Evolutionary conservation across 1,139 yeast species (phyloP).

Genomic region (Geotrichum candidum): DNA sequence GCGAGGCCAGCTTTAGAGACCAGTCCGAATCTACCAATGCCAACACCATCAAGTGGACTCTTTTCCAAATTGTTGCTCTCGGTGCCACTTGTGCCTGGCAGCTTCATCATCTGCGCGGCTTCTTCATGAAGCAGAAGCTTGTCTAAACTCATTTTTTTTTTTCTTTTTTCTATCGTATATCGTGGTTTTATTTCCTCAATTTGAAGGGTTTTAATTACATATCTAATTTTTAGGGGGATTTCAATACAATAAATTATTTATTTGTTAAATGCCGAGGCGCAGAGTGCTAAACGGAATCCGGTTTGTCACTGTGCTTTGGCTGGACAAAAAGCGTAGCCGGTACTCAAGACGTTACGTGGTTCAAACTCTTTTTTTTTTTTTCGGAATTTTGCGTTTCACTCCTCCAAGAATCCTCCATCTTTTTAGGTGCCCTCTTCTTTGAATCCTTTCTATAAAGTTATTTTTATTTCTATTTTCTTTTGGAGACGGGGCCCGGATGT

Average conservation of each 20-base stretch:
- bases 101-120: constrained; percentile 53
- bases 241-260: not conserved
- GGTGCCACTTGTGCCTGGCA: constrained; percentile 64
- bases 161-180: not conserved
- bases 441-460: not conserved
- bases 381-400: not conserved
- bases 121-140: constrained; percentile 61
- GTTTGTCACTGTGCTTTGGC: not conserved
- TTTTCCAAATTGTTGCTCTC: constrained; percentile 53
- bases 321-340: not conserved
- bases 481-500: not conserved
- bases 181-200: not conserved
- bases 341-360: not conserved
- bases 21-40: constrained; percentile 60
- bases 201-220: not conserved
- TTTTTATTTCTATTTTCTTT: not conserved
- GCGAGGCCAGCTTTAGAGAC: constrained; percentile 65
- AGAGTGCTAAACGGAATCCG: not conserved
- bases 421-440: not conserved
- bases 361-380: not conserved
- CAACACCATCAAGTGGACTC: constrained; percentile 59
- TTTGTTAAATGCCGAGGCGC: not conserved
- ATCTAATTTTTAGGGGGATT: not conserved
- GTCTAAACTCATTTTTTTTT: constrained; percentile 34
- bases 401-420: not conserved